Evolutionary conservation across 495 filamentous ascomycete genomes (phyloP), one percentile per base, ranked within the genome.

Genomic region (Letharia columbiana): DNA sequence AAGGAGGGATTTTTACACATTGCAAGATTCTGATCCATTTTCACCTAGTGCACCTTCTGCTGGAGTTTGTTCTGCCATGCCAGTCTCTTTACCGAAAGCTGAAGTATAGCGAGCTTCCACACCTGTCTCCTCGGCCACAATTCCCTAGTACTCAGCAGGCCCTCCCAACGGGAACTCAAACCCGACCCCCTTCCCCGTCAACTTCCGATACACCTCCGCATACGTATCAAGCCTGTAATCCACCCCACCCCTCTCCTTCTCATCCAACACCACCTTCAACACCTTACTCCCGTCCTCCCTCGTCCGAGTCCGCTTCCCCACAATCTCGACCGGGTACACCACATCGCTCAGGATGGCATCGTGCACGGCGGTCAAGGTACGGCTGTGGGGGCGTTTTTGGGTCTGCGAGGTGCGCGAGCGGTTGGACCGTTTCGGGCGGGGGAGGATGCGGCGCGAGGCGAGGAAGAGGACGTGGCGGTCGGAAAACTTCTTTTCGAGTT

Each of bases 401-500:
- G 87, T 97, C 77, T 89, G 91, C 72, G 84, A 87, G 78, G 92
- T 91, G 82, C 94, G 94, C 67, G 87, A 90, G 84, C 91, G 92
- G 83, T 84, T 88, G 78, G 89, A 92, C 75, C 94, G 94, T 86
- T 96, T 96, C 76, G 94, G 94, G 74, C 91, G 90, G 76, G 94
- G 92, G 64, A 98, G 90, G 77, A 98, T 98, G 79, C 94, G 93
- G 86, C 94, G 94, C 76, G 93, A 92, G 73, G 93, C 94, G 70
- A 98, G 87, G 87, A 98, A 91, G 77, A 98, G 86, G 79, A 98
- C 94, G 82, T 98, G 94, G 81, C 94, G 93, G 86, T 98, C 94
- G 71, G 94, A 96, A 90, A 98, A 98, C 85, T 98, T 98, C 91
- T 98, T 98, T 86, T 98, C 94, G 75, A 98, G 92, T 86, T 98